Percentiles rank a stretch among this genome's conserved stretches.
Evolutionary conservation across 495 filamentous ascomycete species (phyloP).

Genomic region (Cairneyella variabilis): DNA sequence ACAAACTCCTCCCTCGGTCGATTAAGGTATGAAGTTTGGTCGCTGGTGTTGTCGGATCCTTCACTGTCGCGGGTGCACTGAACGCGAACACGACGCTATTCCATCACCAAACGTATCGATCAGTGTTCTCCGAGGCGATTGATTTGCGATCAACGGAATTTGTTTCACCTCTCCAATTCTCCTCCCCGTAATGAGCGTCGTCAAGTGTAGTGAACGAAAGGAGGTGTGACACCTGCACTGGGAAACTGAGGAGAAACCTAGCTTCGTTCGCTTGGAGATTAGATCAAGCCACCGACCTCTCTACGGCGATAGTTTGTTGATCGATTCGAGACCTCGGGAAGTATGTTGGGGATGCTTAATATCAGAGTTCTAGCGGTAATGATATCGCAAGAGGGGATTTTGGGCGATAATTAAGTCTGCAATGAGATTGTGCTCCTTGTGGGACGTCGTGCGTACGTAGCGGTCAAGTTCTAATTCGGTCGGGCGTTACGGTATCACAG

Average conservation of each 20-base stretch:
- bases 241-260: neutral
- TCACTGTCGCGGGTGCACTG: neutral
- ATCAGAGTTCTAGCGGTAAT: neutral
- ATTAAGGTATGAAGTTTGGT: slow-evolving; percentile 6
- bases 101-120: slow-evolving; percentile 10
- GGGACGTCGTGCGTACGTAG: neutral
- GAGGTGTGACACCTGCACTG: too few species aligned
- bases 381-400: neutral
- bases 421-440: neutral
- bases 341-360: neutral
- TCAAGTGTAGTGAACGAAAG: too few species aligned
- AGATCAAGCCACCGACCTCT: slow-evolving; percentile 5
- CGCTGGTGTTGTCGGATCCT: slow-evolving; percentile 11
- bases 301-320: neutral
- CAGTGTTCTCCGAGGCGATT: too few species aligned
- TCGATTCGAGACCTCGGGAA: neutral
- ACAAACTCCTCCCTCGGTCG: neutral
- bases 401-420: neutral
- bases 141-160: too few species aligned
- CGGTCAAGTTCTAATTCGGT: neutral
- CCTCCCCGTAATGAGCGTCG: neutral
- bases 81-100: slow-evolving; percentile 18
- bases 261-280: neutral
- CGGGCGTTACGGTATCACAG: neutral
- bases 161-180: slow-evolving; percentile 2